phyloP scores from a whole-genome alignment of 495 filamentous ascomycete species.

The Xylaria intraflava region DNA sequence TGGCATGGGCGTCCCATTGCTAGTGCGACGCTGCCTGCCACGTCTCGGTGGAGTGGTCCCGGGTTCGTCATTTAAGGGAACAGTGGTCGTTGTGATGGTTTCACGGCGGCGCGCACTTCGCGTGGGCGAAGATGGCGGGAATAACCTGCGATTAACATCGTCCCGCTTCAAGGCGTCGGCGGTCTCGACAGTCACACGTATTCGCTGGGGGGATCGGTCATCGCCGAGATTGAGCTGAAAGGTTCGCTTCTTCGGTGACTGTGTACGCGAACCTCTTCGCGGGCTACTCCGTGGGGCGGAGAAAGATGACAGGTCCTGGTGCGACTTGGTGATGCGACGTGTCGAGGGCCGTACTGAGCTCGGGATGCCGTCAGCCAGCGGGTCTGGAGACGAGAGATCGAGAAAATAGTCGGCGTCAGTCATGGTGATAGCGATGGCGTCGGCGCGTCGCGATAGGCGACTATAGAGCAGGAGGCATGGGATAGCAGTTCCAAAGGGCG shows the following conservation, averaged over 20 bases:
- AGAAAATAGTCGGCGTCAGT: slow-evolving; percentile 22
- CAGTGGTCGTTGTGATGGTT: slow-evolving; percentile 29
- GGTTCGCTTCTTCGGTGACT: slow-evolving; percentile 45
- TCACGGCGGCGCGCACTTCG: slow-evolving; percentile 21
- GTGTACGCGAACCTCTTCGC: slow-evolving; percentile 6
- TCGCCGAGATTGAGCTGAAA: slow-evolving; percentile 50
- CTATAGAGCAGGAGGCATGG: background rate
- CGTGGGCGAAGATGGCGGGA: slow-evolving; percentile 31
- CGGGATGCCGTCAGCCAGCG: slow-evolving; percentile 34
- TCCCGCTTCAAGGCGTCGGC: slow-evolving; percentile 27
- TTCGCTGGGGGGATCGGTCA: slow-evolving; percentile 41
- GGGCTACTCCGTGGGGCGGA: slow-evolving; percentile 17
- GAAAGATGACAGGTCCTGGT: slow-evolving; percentile 15
- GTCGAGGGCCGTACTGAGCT: slow-evolving; percentile 24
- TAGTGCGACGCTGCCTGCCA: slow-evolving; percentile 32
- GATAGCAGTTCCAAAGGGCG: no score
- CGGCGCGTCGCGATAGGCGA: slow-evolving; percentile 5
- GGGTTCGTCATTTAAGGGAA: slow-evolving; percentile 43
- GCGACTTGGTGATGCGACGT: slow-evolving; percentile 24
- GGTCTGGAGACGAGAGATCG: slow-evolving; percentile 44
- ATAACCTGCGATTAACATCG: slow-evolving; percentile 33
- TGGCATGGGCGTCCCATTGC: slow-evolving; percentile 34
- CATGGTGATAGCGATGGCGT: slow-evolving; percentile 8
- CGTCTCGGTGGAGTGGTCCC: slow-evolving; percentile 35
- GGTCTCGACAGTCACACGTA: slow-evolving; percentile 49